phyloP scores from a whole-genome alignment of 1,284 basidiomycete genomes.

The Fomitopsis betulina region DNA sequence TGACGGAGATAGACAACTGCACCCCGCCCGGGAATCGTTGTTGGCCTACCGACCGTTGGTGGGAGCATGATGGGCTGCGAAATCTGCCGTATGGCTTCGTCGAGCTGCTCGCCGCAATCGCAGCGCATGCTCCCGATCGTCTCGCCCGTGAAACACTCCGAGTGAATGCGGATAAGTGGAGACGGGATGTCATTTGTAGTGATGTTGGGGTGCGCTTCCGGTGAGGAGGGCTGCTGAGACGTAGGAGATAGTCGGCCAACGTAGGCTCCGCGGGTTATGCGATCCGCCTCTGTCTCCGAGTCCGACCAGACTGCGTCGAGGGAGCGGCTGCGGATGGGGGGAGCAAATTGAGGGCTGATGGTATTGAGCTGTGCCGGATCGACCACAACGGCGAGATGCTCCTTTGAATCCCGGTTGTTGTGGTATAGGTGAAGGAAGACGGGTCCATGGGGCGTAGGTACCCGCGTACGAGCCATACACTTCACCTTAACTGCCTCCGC shows the following conservation, averaged over 20 bases:
- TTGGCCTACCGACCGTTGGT: slow-evolving; percentile 24
- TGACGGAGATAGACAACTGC: slow-evolving; percentile 96
- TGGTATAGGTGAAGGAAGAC: slow-evolving; percentile 94
- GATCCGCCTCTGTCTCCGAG: slow-evolving; percentile 89
- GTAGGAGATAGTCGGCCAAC: slow-evolving; percentile 73
- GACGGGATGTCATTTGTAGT: slow-evolving; percentile 44
- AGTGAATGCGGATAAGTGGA: slow-evolving; percentile 94
- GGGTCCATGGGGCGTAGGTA: slow-evolving; percentile 95
- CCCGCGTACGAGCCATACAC: slow-evolving; percentile 95
- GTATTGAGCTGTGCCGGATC: slow-evolving; percentile 79
- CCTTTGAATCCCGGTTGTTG: slow-evolving; percentile 87
- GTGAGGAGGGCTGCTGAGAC: slow-evolving; percentile 50
- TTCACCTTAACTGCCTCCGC: slow-evolving; percentile 56
- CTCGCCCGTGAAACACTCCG: slow-evolving; percentile 98
- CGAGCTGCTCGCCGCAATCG: slow-evolving; percentile 98
- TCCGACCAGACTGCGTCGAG: slow-evolving; percentile 87
- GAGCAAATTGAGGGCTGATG: slow-evolving; percentile 32
- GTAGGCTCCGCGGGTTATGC: slow-evolving; percentile 92
- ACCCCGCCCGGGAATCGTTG: slow-evolving; percentile 76
- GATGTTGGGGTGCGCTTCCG: slow-evolving; percentile 27
- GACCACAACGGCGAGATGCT: slow-evolving; percentile 96
- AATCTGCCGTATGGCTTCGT: slow-evolving; percentile 93
- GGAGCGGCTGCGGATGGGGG: slow-evolving; percentile 74
- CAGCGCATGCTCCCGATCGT: slow-evolving; percentile 98
- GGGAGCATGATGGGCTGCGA: slow-evolving; percentile 63